phyloP scores from a whole-genome alignment of 2,329 filamentous ascomycete genomes.

The Gnomoniopsis smithogilvyi region DNA sequence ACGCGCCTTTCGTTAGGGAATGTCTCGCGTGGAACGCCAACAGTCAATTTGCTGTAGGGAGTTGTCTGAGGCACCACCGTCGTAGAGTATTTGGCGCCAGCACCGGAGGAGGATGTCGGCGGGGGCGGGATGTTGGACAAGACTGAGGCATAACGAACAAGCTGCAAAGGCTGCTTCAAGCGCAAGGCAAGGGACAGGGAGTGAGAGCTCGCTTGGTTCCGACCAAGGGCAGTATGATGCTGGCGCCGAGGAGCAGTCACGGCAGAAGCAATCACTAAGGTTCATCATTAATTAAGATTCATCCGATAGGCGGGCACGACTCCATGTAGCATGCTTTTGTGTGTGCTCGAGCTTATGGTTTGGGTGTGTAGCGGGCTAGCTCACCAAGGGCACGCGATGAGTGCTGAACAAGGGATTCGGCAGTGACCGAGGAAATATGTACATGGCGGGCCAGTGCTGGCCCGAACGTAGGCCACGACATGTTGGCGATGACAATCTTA shows the following conservation, averaged over 20 bases:
- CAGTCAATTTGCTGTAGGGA: slow-evolving; percentile 69
- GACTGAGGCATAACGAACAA: slow-evolving; percentile 38
- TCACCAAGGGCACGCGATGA: slow-evolving; percentile 20
- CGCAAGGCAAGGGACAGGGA: slow-evolving; percentile 23
- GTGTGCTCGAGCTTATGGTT: background rate
- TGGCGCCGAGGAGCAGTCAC: slow-evolving; percentile 12
- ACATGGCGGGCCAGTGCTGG: slow-evolving; percentile 20
- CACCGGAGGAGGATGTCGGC: slow-evolving; percentile 14
- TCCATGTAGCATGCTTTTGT: no score
- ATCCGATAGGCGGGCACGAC: background rate
- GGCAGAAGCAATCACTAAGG: slow-evolving; percentile 6
- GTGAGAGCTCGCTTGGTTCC: slow-evolving; percentile 21
- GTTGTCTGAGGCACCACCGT: slow-evolving; percentile 40
- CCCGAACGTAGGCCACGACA: slow-evolving; percentile 22
- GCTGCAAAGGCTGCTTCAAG: slow-evolving; percentile 31
- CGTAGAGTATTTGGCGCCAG: slow-evolving; percentile 35
- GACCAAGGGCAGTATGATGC: slow-evolving; percentile 30
- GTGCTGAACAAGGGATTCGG: slow-evolving; percentile 17
- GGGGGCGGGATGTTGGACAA: slow-evolving; percentile 24
- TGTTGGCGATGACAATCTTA: background rate
- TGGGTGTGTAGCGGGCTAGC: background rate
- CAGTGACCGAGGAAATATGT: slow-evolving; percentile 3
- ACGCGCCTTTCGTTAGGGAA: slow-evolving; percentile 77
- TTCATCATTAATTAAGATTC: background rate
- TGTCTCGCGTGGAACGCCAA: slow-evolving; percentile 79